phyloP scores from a whole-genome alignment of 2,329 filamentous ascomycete genomes.

The Magnaporthiopsis poae region DNA sequence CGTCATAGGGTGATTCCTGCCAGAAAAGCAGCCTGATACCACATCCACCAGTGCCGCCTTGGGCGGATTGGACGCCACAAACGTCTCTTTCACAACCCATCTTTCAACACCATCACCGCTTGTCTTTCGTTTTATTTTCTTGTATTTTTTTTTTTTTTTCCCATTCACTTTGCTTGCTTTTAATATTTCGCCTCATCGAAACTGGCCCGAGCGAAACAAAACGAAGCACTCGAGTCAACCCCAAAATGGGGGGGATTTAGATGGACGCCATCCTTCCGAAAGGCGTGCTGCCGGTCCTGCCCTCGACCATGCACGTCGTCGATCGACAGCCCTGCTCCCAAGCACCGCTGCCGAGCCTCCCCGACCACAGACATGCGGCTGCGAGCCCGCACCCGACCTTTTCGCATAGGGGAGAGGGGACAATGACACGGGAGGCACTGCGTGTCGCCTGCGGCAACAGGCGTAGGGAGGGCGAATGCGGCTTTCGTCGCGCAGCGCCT shows the following conservation, averaged over 20 bases:
- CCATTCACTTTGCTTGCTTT: background rate
- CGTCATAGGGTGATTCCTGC: slow-evolving; percentile 1
- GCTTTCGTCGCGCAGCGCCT: background rate
- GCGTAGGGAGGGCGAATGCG: background rate
- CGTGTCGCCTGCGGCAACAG: background rate
- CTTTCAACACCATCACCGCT: background rate
- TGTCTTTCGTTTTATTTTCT: background rate
- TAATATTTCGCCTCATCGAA: background rate
- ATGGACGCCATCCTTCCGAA: background rate
- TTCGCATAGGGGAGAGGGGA: background rate
- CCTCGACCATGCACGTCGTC: background rate
- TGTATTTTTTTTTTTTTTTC: background rate
- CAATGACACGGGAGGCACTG: background rate
- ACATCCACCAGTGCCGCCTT: background rate
- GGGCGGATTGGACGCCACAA: background rate
- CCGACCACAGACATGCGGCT: background rate
- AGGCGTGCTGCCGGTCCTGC: background rate
- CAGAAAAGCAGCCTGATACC: background rate
- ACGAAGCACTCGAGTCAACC: background rate
- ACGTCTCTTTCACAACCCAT: background rate
- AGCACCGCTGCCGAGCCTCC: background rate
- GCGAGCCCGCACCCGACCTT: background rate
- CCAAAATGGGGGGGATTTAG: background rate
- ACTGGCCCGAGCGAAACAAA: background rate
- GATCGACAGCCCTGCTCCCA: background rate